phyloP scores from a whole-genome alignment of 352 stramenopile genomes.

The Aphanomyces euteiches region DNA sequence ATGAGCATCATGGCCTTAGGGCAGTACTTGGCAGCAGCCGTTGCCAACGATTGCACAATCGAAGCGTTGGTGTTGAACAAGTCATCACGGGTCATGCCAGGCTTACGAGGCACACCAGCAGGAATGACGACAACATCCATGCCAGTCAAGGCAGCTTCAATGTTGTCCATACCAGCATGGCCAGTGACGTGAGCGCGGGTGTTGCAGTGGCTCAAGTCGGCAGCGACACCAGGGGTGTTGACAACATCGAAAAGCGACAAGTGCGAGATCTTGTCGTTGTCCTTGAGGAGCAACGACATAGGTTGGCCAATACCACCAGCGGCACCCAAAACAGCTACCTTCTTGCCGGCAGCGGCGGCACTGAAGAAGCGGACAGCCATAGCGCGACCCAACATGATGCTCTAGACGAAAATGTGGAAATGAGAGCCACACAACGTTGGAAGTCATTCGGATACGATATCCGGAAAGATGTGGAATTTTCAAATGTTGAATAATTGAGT shows the following conservation, averaged over 20 bases:
- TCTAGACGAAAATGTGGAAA: constrained; percentile 3
- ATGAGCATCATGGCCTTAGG: constrained; percentile 95
- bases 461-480: neutral
- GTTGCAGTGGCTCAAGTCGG: constrained; percentile 94
- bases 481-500: too few relatives aligned
- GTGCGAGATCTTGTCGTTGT: constrained; percentile 93
- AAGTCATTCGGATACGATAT: neutral
- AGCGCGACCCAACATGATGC: constrained; percentile 12
- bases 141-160: constrained; percentile 65
- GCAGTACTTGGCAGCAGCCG: constrained; percentile 93
- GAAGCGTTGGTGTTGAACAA: constrained; percentile 94
- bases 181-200: constrained; percentile 72
- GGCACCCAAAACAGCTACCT: constrained; percentile 87
- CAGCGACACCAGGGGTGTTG: constrained; percentile 96
- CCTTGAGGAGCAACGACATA: constrained; percentile 97
- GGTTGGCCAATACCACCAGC: constrained; percentile 98
- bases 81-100: constrained; percentile 95
- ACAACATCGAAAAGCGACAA: constrained; percentile 98
- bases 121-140: constrained; percentile 98
- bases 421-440: constrained; percentile 12
- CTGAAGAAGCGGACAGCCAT: constrained; percentile 40
- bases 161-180: constrained; percentile 74
- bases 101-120: constrained; percentile 98
- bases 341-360: constrained; percentile 58
- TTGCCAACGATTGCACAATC: constrained; percentile 96